Percentiles rank a stretch among this genome's conserved stretches.
Evolutionary conservation across 352 stramenopile genomes (phyloP).

Genomic region (Globisporangium perplexum): DNA sequence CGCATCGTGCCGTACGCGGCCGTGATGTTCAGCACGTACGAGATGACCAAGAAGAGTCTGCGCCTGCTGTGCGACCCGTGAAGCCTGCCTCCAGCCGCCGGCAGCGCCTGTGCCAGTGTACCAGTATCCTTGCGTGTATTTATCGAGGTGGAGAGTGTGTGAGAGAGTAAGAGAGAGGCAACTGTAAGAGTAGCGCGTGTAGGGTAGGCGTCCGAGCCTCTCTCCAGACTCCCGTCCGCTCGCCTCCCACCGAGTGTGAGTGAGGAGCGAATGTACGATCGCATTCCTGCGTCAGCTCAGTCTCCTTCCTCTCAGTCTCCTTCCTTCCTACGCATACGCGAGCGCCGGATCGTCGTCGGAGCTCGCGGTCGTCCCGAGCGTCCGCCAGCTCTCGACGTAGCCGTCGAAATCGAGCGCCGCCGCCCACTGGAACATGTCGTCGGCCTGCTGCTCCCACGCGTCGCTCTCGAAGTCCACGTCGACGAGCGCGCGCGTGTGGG

Average conservation of each 20-base stretch:
- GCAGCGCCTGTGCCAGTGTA: background rate
- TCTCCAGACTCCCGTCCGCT: no score
- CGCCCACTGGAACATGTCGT: background rate
- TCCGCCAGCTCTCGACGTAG: conserved; percentile 64
- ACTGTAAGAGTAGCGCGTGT: background rate
- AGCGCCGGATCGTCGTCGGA: conserved; percentile 17
- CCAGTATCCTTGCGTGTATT: background rate
- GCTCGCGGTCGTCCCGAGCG: conserved; percentile 50
- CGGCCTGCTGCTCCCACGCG: conserved; percentile 34
- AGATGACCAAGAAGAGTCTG: conserved; percentile 70
- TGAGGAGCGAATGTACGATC: no score
- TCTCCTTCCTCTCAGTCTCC: no score
- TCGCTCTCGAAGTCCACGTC: conserved; percentile 70
- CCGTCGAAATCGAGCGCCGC: conserved; percentile 33
- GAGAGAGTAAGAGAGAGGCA: background rate
- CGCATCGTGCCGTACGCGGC: conserved; percentile 77
- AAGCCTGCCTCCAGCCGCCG: no score
- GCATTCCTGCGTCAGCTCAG: no score
- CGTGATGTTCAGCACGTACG: conserved; percentile 82
- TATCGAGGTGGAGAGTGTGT: background rate
- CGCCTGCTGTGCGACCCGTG: conserved; percentile 20
- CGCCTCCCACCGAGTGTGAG: no score
- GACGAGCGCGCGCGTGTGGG: conserved; percentile 17
- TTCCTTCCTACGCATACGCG: background rate
- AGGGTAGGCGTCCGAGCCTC: background rate